These are phyloP conservation scores for Suillus alpinus DNA, from an alignment of 768 basidiomycete species.

Conservation along the genomic window DNA sequence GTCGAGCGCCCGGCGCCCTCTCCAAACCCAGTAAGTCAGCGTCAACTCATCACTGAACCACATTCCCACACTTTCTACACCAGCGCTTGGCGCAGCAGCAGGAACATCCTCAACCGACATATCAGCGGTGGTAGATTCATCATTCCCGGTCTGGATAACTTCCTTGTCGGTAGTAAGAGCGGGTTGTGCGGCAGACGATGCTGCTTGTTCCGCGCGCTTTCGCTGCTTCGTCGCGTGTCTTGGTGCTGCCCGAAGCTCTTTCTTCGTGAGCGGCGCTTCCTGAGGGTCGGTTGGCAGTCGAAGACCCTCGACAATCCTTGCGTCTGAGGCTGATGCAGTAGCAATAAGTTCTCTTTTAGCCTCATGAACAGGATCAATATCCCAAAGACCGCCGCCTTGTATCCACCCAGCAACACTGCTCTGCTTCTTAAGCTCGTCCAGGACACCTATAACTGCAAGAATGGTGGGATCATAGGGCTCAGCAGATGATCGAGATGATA, in stretches of 20 bases:
- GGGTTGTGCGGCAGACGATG: background rate
- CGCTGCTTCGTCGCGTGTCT: background rate
- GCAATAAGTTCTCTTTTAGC: slow-evolving; percentile 5
- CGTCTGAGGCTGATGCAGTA: background rate
- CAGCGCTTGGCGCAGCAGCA: slow-evolving; percentile 4
- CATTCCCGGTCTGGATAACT: slow-evolving; percentile 12
- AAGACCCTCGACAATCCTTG: background rate
- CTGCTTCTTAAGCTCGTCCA: slow-evolving; percentile 57
- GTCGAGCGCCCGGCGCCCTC: slow-evolving; percentile 49
- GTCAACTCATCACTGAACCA: slow-evolving; percentile 55
- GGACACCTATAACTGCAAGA: slow-evolving; percentile 64
- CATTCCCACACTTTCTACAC: slow-evolving; percentile 16
- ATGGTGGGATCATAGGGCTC: slow-evolving; percentile 46
- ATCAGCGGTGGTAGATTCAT: slow-evolving; percentile 13
- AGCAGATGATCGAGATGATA: slow-evolving; percentile 2
- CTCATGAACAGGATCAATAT: background rate
- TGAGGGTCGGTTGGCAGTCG: background rate
- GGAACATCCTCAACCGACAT: background rate
- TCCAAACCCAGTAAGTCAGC: slow-evolving; percentile 48
- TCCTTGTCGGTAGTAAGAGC: background rate
- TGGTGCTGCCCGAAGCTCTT: background rate
- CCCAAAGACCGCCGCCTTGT: slow-evolving; percentile 48
- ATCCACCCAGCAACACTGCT: slow-evolving; percentile 71
- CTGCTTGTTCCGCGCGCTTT: background rate
- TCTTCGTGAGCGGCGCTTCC: background rate